Percentiles rank a stretch among this genome's conserved stretches.
Evolutionary conservation across 257 asterid genomes (phyloP).

Genomic region (Primulina huaijiensis): DNA sequence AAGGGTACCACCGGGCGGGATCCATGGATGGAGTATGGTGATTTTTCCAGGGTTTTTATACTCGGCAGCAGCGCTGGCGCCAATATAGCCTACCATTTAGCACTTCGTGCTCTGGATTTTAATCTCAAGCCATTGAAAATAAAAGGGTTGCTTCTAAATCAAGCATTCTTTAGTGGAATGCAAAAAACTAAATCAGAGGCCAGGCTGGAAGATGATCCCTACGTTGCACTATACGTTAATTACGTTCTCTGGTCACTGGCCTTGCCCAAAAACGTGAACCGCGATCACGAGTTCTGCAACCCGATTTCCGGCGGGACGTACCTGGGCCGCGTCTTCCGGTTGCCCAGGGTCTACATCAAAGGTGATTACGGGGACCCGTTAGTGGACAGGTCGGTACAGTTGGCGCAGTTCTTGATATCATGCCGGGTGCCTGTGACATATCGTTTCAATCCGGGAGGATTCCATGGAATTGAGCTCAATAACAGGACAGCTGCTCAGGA

Average conservation of each 20-base stretch:
- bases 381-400: conserved; percentile 14
- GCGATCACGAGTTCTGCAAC: conserved; percentile 22
- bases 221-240: conserved; percentile 28
- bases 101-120: conserved; percentile 2
- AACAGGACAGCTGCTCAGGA: background rate
- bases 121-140: conserved; percentile 16
- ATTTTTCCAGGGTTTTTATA: conserved; percentile 22
- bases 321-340: background rate
- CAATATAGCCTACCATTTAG: conserved; percentile 22
- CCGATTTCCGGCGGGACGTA: conserved; percentile 5
- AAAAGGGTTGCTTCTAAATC: conserved; percentile 26
- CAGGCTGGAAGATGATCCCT: conserved; percentile 22
- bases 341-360: background rate
- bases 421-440: conserved; percentile 1
- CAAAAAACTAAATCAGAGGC: conserved; percentile 30
- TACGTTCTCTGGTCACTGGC: conserved; percentile 34
- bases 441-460: conserved; percentile 21
- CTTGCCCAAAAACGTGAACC: conserved; percentile 26
- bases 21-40: conserved; percentile 39
- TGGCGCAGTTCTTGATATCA: conserved; percentile 2
- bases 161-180: conserved; percentile 37
- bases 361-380: conserved; percentile 19
- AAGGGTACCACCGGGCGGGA: conserved; percentile 27
- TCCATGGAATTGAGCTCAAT: conserved; percentile 8
- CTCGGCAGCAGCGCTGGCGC: conserved; percentile 29